Evolutionary conservation across 352 stramenopile species (phyloP), one percentile per base, ranked within the genome.

Genomic region (Globisporangium paddicum): DNA sequence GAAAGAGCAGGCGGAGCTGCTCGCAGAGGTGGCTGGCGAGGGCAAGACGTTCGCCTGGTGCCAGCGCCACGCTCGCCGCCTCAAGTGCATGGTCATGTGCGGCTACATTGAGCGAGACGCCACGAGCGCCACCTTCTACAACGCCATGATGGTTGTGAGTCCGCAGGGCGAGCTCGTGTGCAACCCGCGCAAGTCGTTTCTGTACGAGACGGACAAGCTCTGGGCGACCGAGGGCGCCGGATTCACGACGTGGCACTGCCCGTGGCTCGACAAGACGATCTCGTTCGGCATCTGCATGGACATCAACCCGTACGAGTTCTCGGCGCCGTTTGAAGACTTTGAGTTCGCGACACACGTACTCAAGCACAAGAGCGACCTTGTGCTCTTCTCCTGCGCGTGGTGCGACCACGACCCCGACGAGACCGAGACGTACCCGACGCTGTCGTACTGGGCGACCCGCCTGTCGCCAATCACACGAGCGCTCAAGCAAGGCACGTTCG

Each of bases 211-310:
- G 4, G 85, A 94, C 74, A 91, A 91, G 67, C 57, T 67, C 11
- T 95, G 85, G 85, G 82, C 85, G 34, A 90, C 79, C 0, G 53
- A 81, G 0, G 82, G 81, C 21, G 66, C 72, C 16, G 73, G 74
- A 2, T 95, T 95, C 64, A 67, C 16, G 30, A 76, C 73, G 25
- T 94, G 79, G 79, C 58, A 82, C 63, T 94, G 85, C 45, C 77
- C 82, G 37, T 91, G 81, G 80, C 76, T 95, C 16, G 34, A 84
- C 61, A 83, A 86, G 64, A 81, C 72, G 6, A 87, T 94, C 19
- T 88, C 80, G 2, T 92, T 94, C 60, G 85, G 86, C 38, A 93
- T 96, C 60, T 96, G 86, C 63, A 96, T 96, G 86, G 86, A 96
- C 66, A 94, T 96, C 58, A 96, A 96, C 55, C 87, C 87, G 19